Evolutionary conservation across 257 asterid species (phyloP).

Genomic region (Echium plantagineum): DNA sequence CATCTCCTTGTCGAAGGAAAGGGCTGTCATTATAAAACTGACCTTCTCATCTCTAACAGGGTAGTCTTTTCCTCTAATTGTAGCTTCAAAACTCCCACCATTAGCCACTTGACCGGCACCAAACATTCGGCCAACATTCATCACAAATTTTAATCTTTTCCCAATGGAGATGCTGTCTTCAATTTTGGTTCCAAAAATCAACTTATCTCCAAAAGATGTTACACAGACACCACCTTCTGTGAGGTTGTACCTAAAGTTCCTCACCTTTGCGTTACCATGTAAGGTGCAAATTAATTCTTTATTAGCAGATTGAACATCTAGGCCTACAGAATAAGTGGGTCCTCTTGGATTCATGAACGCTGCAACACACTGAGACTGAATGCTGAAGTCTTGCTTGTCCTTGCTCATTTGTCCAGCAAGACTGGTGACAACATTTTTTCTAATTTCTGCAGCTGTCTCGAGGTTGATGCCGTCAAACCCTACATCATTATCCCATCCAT

Average conservation of each 20-base stretch:
- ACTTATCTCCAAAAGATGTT: constrained; percentile 48
- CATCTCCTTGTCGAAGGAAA: constrained; percentile 53
- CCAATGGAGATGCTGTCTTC: constrained; percentile 53
- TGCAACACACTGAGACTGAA: constrained; percentile 65
- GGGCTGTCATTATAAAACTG: constrained; percentile 43
- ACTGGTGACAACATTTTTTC: constrained; percentile 36
- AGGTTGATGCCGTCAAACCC: constrained; percentile 91
- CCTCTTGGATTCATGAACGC: constrained; percentile 55
- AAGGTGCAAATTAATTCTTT: constrained; percentile 59
- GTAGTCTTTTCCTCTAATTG: constrained; percentile 68
- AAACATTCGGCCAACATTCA: constrained; percentile 53
- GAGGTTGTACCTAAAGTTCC: constrained; percentile 40
- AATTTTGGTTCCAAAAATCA: constrained; percentile 53
- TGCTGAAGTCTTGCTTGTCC: constrained; percentile 76
- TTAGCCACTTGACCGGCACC: constrained; percentile 54
- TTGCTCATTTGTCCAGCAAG: constrained; percentile 90
- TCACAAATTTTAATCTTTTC: constrained; percentile 42
- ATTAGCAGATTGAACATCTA: constrained; percentile 72
- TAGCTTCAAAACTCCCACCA: constrained; percentile 73
- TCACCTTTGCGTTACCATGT: constrained; percentile 46
- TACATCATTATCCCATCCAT: constrained; percentile 97
- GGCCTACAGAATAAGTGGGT: constrained; percentile 42
- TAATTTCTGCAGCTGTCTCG: constrained; percentile 52
- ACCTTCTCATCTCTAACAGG: constrained; percentile 79
- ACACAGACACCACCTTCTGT: constrained; percentile 74